Evolutionary conservation across 2,329 filamentous ascomycete species (phyloP), one percentile per base, ranked within the genome.

Genomic region (Pestalotiopsis sp.): DNA sequence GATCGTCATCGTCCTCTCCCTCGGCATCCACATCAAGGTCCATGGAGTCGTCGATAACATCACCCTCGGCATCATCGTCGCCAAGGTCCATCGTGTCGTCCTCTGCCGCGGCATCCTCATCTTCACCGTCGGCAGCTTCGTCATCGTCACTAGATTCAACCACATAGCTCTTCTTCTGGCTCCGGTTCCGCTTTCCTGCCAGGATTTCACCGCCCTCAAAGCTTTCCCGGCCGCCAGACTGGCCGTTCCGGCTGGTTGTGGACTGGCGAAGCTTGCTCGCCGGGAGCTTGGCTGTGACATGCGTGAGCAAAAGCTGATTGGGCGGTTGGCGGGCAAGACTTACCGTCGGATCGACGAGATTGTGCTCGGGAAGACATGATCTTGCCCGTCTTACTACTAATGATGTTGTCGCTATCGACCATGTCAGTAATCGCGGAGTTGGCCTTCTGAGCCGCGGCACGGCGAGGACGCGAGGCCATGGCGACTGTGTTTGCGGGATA

Each of bases 111-210:
- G 74, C 77, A 39, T 80, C 78, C 3, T 80, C 82, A 20, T 79
- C 81, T 36, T 81, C 81, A 13, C 80, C 80, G 39, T 83, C 82
- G 4, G 79, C 82, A 36, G 31, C 31, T 36, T 77, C 77, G 17
- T 80, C 81, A 39, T 82, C 82, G 9, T 79, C 80, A 71, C 82
- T 82, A 49, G 85, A 87, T 70, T 89, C 87, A 27, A 90, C 85
- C 45, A 88, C 85, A 67, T 90, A 90, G 72, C 84, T 89, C 79
- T 89, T 89, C 79, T 88, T 87, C 20, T 82, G 83, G 5, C 84
- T 85, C 9, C 87, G 83, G 68, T 85, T 87, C 63, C 87, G 82
- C 73, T 86, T 87, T 49, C 84, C 83, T 31, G 82, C 79, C 20
- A 86, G 76, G 63, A 87, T 85, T 72, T 86, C 83, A 38, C 83